These are phyloP conservation scores for Debaryomycetaceae sp. DNA, from an alignment of 1,139 yeast genomes.

Conservation along the genomic window DNA sequence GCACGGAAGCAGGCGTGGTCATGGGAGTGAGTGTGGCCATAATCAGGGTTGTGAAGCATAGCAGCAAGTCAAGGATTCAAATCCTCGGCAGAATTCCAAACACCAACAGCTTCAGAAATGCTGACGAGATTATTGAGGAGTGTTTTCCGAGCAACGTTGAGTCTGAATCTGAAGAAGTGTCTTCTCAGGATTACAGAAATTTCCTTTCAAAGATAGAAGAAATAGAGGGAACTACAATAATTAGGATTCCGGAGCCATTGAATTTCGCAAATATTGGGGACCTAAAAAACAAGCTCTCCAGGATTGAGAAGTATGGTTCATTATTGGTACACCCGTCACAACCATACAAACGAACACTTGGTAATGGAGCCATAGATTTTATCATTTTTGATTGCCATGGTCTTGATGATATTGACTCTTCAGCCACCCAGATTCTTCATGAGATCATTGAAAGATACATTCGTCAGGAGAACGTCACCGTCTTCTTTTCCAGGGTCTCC, in stretches of 20 bases:
- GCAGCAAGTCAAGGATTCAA: slow-evolving; percentile 29
- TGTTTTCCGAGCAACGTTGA: slow-evolving; percentile 17
- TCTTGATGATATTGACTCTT: slow-evolving; percentile 28
- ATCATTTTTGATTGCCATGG: slow-evolving; percentile 34
- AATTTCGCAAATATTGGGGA: slow-evolving; percentile 29
- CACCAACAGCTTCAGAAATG: slow-evolving; percentile 30
- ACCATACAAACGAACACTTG: slow-evolving; percentile 22
- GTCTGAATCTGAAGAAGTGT: slow-evolving; percentile 5
- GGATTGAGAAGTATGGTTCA: slow-evolving; percentile 28
- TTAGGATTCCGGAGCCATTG: slow-evolving; percentile 29
- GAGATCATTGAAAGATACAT: slow-evolving; percentile 24
- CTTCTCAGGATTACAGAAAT: slow-evolving; percentile 12
- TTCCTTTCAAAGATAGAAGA: slow-evolving; percentile 27
- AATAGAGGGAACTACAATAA: slow-evolving; percentile 29
- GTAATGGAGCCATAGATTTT: slow-evolving; percentile 17
- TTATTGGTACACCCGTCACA: slow-evolving; percentile 30
- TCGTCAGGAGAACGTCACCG: slow-evolving; percentile 16
- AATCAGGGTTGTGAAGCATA: slow-evolving; percentile 24
- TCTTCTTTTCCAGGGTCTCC: slow-evolving; percentile 26
- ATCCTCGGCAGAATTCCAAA: slow-evolving; percentile 32
- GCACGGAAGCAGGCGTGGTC: slow-evolving; percentile 31
- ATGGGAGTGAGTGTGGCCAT: slow-evolving; percentile 27
- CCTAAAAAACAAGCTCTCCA: slow-evolving; percentile 19
- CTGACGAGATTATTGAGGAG: slow-evolving; percentile 34
- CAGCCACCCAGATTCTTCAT: slow-evolving; percentile 30